Evolutionary conservation across 345 rosid species (phyloP), one percentile per base, ranked within the genome.

Genomic region (Adansonia digitata): DNA sequence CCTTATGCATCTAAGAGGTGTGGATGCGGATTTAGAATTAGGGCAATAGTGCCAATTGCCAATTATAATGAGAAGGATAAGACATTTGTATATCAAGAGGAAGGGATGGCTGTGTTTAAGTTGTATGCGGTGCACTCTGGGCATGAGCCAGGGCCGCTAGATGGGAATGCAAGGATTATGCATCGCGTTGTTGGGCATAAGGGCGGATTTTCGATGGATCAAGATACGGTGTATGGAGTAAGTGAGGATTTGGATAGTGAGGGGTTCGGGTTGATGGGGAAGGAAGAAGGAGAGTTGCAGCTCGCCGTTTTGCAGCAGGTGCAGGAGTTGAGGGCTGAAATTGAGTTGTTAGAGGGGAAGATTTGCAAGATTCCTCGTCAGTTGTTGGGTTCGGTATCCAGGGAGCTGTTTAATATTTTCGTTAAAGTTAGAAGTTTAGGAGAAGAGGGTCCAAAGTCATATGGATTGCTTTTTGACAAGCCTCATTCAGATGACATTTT

Each of bases 161-260:
- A 95, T 86, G 99, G 99, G 26, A 91, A 93, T 67, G 99, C 99
- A 1, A 91, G 99, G 82, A 95, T 95, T 77, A 93, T 95, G 91
- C 99, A 95, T 84, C 86, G 99, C 39, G 86, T 95, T 73, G 92
- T 95, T 81, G 99, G 98, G 83, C 93, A 88, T 68, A 93, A 90
- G 75, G 97, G 90, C 31, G 87, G 89, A 6, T 82, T 89, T 79
- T 63, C 86, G 75, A 79, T 86, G 88, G 98, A 95, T 67, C 96
- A 89, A 69, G 99, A 95, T 29, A 83, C 80, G 1, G 88, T 82
- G 29, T 95, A 93, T 80, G 99, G 99, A 31, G 97, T 91, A 60
- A 89, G 82, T 56, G 99, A 95, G 76, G 98, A 93, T 15, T 48
- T 88, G 61, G 97, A 93, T 37, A 81, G 49, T 52, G 98, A 95